Conservation (phyloP, 768 basidiomycete genomes). For the Coprinopsis sp. region DNA sequence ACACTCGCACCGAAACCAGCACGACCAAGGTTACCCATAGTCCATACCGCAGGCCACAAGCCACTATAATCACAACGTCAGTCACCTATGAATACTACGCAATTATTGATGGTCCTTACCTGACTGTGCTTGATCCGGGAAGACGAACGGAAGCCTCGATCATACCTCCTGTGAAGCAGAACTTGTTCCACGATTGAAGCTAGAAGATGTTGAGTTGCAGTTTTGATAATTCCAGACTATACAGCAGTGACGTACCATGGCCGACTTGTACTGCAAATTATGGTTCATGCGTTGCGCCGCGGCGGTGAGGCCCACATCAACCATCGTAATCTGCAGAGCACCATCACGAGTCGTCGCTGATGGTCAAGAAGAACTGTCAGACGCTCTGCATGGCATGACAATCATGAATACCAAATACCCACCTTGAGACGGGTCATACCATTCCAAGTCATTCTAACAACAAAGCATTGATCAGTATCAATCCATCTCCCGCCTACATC, state of each 20-base stretch:
- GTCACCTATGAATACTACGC: background rate
- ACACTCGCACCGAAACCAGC: constrained; percentile 67
- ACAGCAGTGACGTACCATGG: constrained; percentile 37
- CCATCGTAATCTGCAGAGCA: constrained; percentile 67
- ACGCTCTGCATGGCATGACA: background rate
- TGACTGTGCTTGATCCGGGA: constrained; percentile 23
- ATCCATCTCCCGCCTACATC: background rate
- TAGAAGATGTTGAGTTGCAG: constrained; percentile 7
- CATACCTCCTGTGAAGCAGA: constrained; percentile 79
- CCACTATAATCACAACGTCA: constrained; percentile 18
- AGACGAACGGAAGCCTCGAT: constrained; percentile 37
- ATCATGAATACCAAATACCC: constrained; percentile 1
- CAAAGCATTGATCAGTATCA: background rate
- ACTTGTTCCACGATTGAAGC: constrained; percentile 44
- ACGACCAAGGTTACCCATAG: constrained; percentile 51
- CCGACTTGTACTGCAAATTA: constrained; percentile 60
- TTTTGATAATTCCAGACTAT: background rate
- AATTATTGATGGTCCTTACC: constrained; percentile 11
- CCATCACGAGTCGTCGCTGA: constrained; percentile 64
- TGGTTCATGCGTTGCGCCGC: too few species aligned
- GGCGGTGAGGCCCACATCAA: constrained; percentile 33
- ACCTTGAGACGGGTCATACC: constrained; percentile 66
- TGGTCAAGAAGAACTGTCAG: background rate
- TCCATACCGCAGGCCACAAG: constrained; percentile 39
- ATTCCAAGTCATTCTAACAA: constrained; percentile 58